phyloP scores from a whole-genome alignment of 192 early-diverging fungal genomes.

The Umbelopsis isabellina region DNA sequence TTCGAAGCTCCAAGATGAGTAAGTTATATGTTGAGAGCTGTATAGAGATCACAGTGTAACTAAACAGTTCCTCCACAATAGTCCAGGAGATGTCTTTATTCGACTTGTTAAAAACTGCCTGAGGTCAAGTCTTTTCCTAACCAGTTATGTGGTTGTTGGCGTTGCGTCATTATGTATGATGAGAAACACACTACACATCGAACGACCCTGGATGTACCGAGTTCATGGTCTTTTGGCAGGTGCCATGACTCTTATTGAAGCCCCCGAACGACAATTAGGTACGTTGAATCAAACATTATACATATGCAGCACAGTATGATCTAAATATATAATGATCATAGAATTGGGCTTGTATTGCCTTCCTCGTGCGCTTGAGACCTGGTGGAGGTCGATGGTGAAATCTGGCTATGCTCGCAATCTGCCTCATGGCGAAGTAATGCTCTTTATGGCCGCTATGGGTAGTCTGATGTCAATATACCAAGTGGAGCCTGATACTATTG shows the following conservation, averaged over 20 bases:
- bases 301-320: neutral
- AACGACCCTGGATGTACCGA: conserved; percentile 53
- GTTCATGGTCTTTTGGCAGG: conserved; percentile 57
- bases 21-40: neutral
- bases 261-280: conserved; percentile 59
- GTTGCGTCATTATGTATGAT: conserved; percentile 58
- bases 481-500: conserved; percentile 72
- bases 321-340: conserved; percentile 23
- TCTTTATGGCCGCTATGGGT: conserved; percentile 76
- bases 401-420: conserved; percentile 62
- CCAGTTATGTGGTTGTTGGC: conserved; percentile 52
- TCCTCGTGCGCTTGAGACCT: conserved; percentile 74
- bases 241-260: conserved; percentile 62
- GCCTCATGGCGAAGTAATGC: conserved; percentile 68
- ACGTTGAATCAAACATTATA: neutral
- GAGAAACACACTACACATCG: conserved; percentile 52
- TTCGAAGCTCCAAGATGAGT: conserved; percentile 32
- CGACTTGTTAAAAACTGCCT: conserved; percentile 56
- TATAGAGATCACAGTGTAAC: neutral
- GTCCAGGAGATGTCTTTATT: conserved; percentile 45
- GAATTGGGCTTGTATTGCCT: conserved; percentile 88
- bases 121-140: conserved; percentile 64
- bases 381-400: conserved; percentile 64
- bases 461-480: conserved; percentile 84
- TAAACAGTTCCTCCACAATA: neutral